Percentiles rank a stretch among this genome's conserved stretches.
These are phyloP conservation scores for Pichia norvegensis DNA, from an alignment of 1,139 yeast species.

Conservation along the genomic window DNA sequence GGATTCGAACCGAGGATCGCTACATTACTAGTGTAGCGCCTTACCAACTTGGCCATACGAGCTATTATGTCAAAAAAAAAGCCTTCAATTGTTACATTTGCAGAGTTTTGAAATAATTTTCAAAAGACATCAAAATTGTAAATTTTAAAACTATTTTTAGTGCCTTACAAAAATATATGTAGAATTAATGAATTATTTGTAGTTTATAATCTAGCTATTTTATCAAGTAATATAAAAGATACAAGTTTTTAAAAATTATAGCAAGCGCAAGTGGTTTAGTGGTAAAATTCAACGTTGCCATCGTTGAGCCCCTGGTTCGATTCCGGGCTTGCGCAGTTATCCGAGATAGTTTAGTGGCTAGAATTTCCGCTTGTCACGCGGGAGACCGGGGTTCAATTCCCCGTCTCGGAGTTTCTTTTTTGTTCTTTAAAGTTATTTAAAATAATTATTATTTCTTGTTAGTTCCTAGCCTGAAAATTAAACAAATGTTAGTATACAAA, in stretches of 20 bases:
- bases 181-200: too few species aligned
- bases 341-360: conserved; percentile 1
- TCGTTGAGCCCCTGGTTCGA: conserved; percentile 18
- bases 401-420: not conserved
- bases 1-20: conserved; percentile 22
- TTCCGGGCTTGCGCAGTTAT: conserved; percentile 15
- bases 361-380: conserved; percentile 1
- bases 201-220: too few species aligned
- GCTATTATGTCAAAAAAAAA: conserved; percentile 1
- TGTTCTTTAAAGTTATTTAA: not conserved
- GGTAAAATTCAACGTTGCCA: conserved; percentile 17
- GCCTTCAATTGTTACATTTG: not conserved
- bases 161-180: too few species aligned
- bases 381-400: conserved; percentile 1
- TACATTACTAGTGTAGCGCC: conserved; percentile 22
- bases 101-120: not conserved
- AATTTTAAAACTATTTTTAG: too few species aligned
- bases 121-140: not conserved
- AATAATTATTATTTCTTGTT: too few species aligned
- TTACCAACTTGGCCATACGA: conserved; percentile 22
- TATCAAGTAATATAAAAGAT: too few species aligned
- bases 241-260: too few species aligned
- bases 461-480: too few species aligned
- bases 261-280: conserved; percentile 15
- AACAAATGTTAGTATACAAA: not conserved